A percentile compares a stretch with the other conserved stretches of the same genome.
Evolutionary conservation across 495 filamentous ascomycete genomes (phyloP).

Genomic region (Penicillium pulvis): DNA sequence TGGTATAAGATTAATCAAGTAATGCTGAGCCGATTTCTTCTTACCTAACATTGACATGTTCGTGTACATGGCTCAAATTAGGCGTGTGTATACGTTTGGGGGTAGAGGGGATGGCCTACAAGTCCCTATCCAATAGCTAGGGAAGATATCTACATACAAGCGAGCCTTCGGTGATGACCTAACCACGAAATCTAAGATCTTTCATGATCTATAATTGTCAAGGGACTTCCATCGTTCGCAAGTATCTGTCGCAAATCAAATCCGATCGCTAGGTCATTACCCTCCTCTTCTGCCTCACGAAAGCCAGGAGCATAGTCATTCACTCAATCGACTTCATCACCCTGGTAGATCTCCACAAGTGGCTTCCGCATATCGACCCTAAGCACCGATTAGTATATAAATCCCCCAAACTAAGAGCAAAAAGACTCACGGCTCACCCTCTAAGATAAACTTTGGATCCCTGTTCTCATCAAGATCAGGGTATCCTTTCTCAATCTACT

Average conservation of each 20-base stretch:
- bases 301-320: conserved; percentile 13
- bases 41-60: no score
- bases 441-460: conserved; percentile 12
- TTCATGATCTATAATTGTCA: conserved; percentile 2
- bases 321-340: conserved; percentile 6
- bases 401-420: not conserved
- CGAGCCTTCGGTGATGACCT: not conserved
- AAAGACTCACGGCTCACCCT: conserved; percentile 14
- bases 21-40: no score
- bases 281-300: conserved; percentile 11
- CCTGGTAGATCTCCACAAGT: conserved; percentile 8
- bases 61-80: no score
- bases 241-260: conserved; percentile 13
- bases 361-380: conserved; percentile 10
- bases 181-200: not conserved
- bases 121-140: no score
- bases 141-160: no score
- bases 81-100: no score
- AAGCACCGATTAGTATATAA: not conserved
- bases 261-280: conserved; percentile 13
- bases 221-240: conserved; percentile 9
- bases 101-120: no score
- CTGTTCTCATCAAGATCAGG: conserved; percentile 6
- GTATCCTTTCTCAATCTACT: conserved; percentile 4
- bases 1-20: no score